Evolutionary conservation across 176 grass and related monocot species (phyloP), one percentile per base, ranked within the genome.

Genomic region (Zea mays): DNA sequence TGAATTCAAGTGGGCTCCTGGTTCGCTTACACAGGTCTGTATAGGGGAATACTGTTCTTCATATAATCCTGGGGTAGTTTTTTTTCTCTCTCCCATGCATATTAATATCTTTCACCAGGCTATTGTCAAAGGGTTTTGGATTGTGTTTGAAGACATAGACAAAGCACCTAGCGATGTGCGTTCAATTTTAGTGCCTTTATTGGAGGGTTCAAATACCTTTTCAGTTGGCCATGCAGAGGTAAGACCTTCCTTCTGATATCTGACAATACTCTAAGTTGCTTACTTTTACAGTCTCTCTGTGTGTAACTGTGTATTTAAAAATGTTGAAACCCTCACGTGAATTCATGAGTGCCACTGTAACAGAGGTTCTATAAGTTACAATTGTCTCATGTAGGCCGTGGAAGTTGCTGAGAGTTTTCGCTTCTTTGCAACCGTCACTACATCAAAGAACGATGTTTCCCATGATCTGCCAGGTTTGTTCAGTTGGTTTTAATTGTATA

Each of bases 101-200:
- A 50, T 73, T 62, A 81, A 65, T 82, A 4, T 2, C 79, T 86
- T 59, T 46, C 60, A 70, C 59, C 54, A 97, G 94, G 94, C 89
- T 27, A 85, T 97, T 86, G 20, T 82, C 41, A 92, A 90, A 79
- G 94, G 94, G 16, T 97, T 86, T 77, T 97, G 94, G 94, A 87
- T 97, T 78, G 89, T 92, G 76, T 92, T 97, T 85, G 87, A 97
- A 88, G 91, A 97, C 82, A 92, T 97, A 51, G 91, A 97, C 87
- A 97, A 94, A 85, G 89, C 94, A 67, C 91, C 94, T 70, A 93
- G 64, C 85, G 91, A 97, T 75, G 84, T 97, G 59, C 91, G 92
- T 44, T 92, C 94, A 86, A 83, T 93, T 33, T 81, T 97, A 79
- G 62, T 97, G 67, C 94, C 94, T 38, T 82, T 97, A 60, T 82